Conservation (phyloP, 2,329 filamentous ascomycete genomes). For the Botrytis fabae region DNA sequence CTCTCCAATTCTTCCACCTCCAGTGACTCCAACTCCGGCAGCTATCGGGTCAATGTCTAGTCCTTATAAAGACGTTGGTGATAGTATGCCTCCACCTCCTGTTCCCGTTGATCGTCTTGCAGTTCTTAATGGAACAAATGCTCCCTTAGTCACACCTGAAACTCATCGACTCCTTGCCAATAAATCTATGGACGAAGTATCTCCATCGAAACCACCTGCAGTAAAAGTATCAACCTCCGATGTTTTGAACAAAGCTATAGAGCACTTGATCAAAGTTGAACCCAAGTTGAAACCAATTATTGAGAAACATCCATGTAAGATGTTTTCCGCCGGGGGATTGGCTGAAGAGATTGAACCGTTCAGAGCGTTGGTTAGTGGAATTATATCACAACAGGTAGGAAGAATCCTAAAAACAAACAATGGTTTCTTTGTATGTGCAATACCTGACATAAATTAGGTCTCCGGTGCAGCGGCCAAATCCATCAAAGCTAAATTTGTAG, state of each 20-base stretch:
- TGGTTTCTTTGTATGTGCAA: background rate
- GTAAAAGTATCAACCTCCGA: slow-evolving; percentile 59
- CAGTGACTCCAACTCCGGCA: slow-evolving; percentile 51
- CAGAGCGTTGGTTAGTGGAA: slow-evolving; percentile 76
- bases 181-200: slow-evolving; percentile 53
- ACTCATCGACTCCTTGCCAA: slow-evolving; percentile 62
- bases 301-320: slow-evolving; percentile 69
- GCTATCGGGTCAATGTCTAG: slow-evolving; percentile 49
- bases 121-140: slow-evolving; percentile 65
- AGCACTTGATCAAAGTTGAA: slow-evolving; percentile 73
- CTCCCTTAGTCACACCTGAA: slow-evolving; percentile 68
- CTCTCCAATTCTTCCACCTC: slow-evolving; percentile 34
- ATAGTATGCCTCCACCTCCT: slow-evolving; percentile 34
- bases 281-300: slow-evolving; percentile 70
- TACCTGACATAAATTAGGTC: slow-evolving; percentile 48
- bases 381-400: slow-evolving; percentile 83
- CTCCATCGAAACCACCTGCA: slow-evolving; percentile 52
- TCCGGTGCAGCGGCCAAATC: slow-evolving; percentile 87
- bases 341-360: slow-evolving; percentile 87
- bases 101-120: slow-evolving; percentile 53
- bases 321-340: slow-evolving; percentile 82
- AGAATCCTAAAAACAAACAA: background rate
- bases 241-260: slow-evolving; percentile 72
- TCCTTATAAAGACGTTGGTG: slow-evolving; percentile 46
- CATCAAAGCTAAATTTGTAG: slow-evolving; percentile 83